Evolutionary conservation across 2,329 filamentous ascomycete species (phyloP).

Genomic region (Bipolaris cookei): DNA sequence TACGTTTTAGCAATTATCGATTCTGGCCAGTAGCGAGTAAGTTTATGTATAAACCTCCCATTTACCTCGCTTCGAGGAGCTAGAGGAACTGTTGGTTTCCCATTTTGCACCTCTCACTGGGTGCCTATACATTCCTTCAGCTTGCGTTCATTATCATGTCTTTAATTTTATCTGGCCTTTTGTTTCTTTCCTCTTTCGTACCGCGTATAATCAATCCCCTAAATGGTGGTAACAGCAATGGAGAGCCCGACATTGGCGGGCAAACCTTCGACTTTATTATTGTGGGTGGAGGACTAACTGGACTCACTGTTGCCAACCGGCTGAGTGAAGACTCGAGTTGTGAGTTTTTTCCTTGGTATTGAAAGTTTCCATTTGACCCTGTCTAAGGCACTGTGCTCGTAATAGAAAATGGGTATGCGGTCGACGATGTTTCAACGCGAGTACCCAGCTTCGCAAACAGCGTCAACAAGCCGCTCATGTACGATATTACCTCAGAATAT

Average conservation of each 20-base stretch:
- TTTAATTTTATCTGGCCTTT: conserved; percentile 13
- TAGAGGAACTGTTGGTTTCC: not conserved
- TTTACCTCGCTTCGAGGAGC: not conserved
- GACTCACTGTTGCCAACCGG: conserved; percentile 40
- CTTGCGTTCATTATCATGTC: conserved; percentile 15
- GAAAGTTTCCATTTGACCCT: not conserved
- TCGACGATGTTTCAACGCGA: conserved; percentile 32
- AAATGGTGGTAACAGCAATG: conserved; percentile 5
- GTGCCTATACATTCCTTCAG: conserved; percentile 6
- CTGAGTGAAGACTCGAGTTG: conserved; percentile 36
- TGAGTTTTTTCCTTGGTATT: conserved; percentile 8
- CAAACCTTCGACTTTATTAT: conserved; percentile 43
- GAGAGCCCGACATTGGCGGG: conserved; percentile 21
- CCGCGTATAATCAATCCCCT: conserved; percentile 11
- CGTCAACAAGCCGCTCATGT: conserved; percentile 32
- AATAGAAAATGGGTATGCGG: conserved; percentile 35
- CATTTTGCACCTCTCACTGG: conserved; percentile 2
- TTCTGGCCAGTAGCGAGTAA: conserved; percentile 1
- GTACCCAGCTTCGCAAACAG: conserved; percentile 31
- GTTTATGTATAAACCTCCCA: conserved; percentile 9
- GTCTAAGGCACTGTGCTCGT: conserved; percentile 34
- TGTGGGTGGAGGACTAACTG: conserved; percentile 41
- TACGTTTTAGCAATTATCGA: not conserved
- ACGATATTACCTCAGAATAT: conserved; percentile 34
- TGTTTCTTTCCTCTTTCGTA: conserved; percentile 27